Conservation (phyloP, 768 basidiomycete species). For the Lactarius tabidus region DNA sequence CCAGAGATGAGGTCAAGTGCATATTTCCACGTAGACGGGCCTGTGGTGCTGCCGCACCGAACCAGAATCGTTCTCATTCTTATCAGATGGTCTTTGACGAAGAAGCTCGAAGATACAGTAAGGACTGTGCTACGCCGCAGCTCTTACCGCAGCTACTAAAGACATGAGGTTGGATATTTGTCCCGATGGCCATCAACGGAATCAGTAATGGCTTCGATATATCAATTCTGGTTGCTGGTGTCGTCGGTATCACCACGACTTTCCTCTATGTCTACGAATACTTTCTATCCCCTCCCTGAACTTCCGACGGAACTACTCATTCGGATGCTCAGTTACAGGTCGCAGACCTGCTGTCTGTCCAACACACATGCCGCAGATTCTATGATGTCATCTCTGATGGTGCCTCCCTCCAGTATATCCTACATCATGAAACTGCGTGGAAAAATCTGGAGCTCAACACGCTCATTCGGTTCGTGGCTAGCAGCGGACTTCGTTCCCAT, state of each 20-base stretch:
- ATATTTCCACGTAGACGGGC: background rate
- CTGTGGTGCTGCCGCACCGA: background rate
- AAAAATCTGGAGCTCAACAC: background rate
- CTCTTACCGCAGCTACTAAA: too few relatives aligned
- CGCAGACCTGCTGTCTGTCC: background rate
- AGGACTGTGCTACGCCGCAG: background rate
- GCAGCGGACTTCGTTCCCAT: background rate
- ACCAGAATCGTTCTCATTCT: background rate
- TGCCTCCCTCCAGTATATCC: slow-evolving; percentile 1
- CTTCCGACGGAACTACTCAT: slow-evolving; percentile 1
- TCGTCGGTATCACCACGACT: background rate
- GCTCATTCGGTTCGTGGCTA: too few relatives aligned
- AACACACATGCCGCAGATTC: slow-evolving; percentile 2
- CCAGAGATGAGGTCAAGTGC: background rate
- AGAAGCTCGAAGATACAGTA: background rate
- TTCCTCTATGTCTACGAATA: background rate
- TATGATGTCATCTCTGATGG: background rate
- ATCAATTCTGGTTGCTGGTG: too few relatives aligned
- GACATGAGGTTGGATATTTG: background rate
- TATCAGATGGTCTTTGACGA: background rate
- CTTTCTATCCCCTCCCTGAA: background rate
- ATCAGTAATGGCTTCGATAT: background rate
- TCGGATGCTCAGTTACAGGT: background rate
- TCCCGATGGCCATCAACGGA: background rate
- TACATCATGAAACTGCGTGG: slow-evolving; percentile 1